Base-by-base conservation (phyloP, 2,329 filamentous ascomycete genomes). In the Fusarium udum region DNA sequence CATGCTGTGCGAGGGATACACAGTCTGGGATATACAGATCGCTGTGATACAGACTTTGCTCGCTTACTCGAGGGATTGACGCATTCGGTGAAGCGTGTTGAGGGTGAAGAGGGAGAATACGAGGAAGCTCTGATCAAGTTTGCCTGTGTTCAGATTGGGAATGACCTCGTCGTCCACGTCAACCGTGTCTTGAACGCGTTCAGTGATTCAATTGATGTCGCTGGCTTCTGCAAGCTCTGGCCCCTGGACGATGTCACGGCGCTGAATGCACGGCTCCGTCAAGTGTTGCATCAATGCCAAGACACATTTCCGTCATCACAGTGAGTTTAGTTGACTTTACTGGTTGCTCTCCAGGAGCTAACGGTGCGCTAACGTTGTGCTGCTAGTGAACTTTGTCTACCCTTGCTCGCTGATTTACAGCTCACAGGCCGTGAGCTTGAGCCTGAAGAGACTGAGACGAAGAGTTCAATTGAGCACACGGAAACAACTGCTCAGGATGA, bases 71-170 rank as follows among this genome's bases (percentile, higher is more conserved):
- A 66, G 42, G 22, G 28, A 2, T n/a, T 72, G 34, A 63, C 57
- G 12, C 32, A 39, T 26, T 71, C 72, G 20, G 45, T 62, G 39
- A 37, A 67, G n/a, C 28, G 37, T 8, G 37, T 69, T 53, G 64
- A 67, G 15, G 31, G 31, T 20, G 65, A 67, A 14, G 34, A 46
- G 11, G 51, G 26, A n/a, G 34, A 61, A 24, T 45, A 40, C 37
- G 24, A 67, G 39, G n/a, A 58, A 15, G 48, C n/a, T n/a, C 36
- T 42, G 34, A 57, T 64, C 68, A 57, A 28, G 52, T 72, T 72
- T 45, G 65, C 73, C 28, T 79, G 74, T 37, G 51, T 68, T 71
- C 79, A 78, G 56, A 72, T 80, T 26, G 76, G 70, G n/a, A 61
- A 71, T 34, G 79, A 78, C 22, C 51, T 80, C 13, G 28, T 71